Conservation (phyloP, 139 green algal genomes). For the Asterochloris erici region DNA sequence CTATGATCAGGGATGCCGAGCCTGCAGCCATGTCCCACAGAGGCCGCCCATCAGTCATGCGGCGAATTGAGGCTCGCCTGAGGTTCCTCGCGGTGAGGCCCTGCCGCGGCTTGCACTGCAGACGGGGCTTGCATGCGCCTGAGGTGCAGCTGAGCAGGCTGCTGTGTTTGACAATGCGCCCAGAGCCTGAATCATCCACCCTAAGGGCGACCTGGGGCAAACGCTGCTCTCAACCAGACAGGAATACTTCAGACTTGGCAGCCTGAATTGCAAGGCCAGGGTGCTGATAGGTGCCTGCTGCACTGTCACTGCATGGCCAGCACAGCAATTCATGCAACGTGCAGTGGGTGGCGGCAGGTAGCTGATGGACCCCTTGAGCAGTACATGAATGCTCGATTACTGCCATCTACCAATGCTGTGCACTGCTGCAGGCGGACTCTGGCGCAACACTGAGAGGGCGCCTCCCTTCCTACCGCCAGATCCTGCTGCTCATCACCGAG, state of each 20-base stretch:
- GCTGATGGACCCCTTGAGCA: no score
- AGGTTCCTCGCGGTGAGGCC: constrained; percentile 63
- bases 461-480: constrained; percentile 63
- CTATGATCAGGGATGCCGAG: constrained; percentile 44
- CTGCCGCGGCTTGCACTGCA: background rate
- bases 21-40: constrained; percentile 28
- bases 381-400: no score
- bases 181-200: no score
- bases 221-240: no score
- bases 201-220: no score
- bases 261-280: no score
- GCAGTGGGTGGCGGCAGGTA: no score
- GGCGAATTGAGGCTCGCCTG: constrained; percentile 68
- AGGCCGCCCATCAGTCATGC: constrained; percentile 36
- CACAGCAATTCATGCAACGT: no score
- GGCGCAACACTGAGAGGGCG: constrained; percentile 49
- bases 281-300: no score
- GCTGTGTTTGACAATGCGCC: no score
- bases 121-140: background rate
- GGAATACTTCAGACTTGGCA: no score
- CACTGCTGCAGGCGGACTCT: constrained; percentile 46
- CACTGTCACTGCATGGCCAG: no score
- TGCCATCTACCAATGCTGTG: background rate
- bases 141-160: background rate
- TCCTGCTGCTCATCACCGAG: constrained; percentile 62